These are phyloP conservation scores for Colletotrichum theobromicola DNA, from an alignment of 2,329 filamentous ascomycete genomes.

Conservation along the genomic window DNA sequence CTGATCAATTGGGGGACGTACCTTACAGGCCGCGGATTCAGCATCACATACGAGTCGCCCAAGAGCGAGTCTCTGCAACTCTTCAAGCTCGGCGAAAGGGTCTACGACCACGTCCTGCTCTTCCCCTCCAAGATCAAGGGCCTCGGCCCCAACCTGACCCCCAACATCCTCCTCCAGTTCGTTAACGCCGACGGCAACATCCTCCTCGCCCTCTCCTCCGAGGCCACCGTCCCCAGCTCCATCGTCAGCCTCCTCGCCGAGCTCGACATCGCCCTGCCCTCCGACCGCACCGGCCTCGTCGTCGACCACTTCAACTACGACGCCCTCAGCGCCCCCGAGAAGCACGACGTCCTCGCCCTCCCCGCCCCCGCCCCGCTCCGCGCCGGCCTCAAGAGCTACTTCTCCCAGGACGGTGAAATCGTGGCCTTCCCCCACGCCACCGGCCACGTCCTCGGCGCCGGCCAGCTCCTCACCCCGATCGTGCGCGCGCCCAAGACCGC, in stretches of 20 bases:
- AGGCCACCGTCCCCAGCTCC: constrained; percentile 71
- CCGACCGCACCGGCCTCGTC: constrained; percentile 82
- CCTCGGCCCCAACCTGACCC: constrained; percentile 86
- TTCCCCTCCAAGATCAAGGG: constrained; percentile 92
- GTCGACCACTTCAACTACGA: constrained; percentile 98
- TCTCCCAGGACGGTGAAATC: constrained; percentile 65
- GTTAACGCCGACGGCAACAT: constrained; percentile 92
- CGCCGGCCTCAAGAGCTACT: constrained; percentile 77
- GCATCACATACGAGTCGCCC: constrained; percentile 80
- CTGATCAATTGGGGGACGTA: constrained; percentile 25
- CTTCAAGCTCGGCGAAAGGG: constrained; percentile 85
- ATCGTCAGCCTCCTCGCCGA: constrained; percentile 83
- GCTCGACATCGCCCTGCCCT: constrained; percentile 86
- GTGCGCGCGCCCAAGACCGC: constrained; percentile 83
- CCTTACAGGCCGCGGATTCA: constrained; percentile 77
- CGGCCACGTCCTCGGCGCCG: constrained; percentile 81
- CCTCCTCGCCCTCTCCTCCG: constrained; percentile 81
- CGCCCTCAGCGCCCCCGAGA: constrained; percentile 73
- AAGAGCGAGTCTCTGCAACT: constrained; percentile 79
- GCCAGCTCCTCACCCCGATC: constrained; percentile 80
- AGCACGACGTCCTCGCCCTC: constrained; percentile 87
- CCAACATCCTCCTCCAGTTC: constrained; percentile 87
- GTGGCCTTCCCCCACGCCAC: constrained; percentile 84
- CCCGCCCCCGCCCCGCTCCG: constrained; percentile 70
- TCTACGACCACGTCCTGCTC: constrained; percentile 89